These are phyloP conservation scores for Stipa capillata DNA, from an alignment of 176 grass and related monocot genomes.

Conservation along the genomic window DNA sequence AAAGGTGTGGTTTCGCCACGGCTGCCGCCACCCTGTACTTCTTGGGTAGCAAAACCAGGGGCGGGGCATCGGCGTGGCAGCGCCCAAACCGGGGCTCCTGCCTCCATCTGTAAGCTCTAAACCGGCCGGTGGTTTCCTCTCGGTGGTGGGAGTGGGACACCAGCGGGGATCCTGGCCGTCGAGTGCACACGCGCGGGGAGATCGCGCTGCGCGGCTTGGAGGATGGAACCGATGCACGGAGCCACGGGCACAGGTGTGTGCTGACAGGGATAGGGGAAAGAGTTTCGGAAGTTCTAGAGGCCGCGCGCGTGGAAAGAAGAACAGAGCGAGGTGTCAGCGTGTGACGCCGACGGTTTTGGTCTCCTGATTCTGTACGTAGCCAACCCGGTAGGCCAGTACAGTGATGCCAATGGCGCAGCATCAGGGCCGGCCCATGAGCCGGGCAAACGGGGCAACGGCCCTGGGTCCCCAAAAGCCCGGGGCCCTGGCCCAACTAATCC, in stretches of 20 bases:
- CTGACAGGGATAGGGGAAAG: not conserved
- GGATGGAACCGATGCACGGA: not conserved
- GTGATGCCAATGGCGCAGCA: too few relatives aligned
- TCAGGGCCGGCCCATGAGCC: too few relatives aligned
- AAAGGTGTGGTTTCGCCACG: constrained; percentile 12
- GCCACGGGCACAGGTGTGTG: not conserved
- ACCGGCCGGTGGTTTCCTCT: constrained; percentile 18
- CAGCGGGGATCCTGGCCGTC: not conserved
- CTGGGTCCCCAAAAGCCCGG: too few relatives aligned
- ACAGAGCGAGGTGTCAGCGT: too few relatives aligned
- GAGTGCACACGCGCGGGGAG: not conserved
- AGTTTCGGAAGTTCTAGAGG: not conserved
- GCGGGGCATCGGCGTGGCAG: constrained; percentile 21
- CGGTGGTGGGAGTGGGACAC: not conserved
- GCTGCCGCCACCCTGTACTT: not conserved
- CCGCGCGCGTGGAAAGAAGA: not conserved
- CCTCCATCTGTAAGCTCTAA: constrained; percentile 18
- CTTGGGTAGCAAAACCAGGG: constrained; percentile 31
- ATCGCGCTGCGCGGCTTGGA: not conserved
- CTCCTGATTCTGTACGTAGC: not conserved
- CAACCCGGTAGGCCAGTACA: too few relatives aligned
- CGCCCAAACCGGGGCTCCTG: constrained; percentile 8
- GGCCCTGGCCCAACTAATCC: too few relatives aligned
- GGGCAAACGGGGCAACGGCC: too few relatives aligned
- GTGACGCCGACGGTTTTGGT: not conserved